phyloP scores from a whole-genome alignment of 2,329 filamentous ascomycete genomes.

The Ascochyta clinopodiicola region DNA sequence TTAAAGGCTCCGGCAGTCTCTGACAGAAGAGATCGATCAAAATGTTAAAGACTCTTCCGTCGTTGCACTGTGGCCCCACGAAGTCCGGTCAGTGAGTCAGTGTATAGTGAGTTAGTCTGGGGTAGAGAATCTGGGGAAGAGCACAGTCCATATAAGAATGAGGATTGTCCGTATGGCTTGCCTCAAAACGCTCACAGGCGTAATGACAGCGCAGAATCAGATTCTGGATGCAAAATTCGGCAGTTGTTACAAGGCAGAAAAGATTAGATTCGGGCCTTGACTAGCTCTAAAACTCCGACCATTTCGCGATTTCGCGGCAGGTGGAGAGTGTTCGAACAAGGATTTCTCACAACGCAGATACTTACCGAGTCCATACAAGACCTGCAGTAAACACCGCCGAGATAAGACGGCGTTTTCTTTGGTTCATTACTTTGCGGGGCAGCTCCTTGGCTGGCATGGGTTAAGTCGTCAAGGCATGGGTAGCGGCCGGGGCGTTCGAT shows the following conservation, averaged over 20 bases:
- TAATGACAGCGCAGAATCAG: constrained; percentile 18
- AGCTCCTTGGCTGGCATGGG: constrained; percentile 40
- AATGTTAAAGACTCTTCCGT: constrained; percentile 6
- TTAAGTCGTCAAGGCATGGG: constrained; percentile 23
- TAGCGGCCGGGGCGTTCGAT: constrained; percentile 26
- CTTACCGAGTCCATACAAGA: constrained; percentile 38
- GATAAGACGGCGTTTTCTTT: constrained; percentile 25
- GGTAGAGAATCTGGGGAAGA: constrained; percentile 38
- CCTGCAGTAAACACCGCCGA: constrained; percentile 20
- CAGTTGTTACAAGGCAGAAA: constrained; percentile 34
- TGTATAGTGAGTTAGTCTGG: constrained; percentile 23
- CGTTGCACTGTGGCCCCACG: constrained; percentile 25
- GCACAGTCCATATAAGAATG: constrained; percentile 38
- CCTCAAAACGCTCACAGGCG: constrained; percentile 5
- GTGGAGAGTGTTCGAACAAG: constrained; percentile 18
- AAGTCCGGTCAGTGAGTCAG: constrained; percentile 16
- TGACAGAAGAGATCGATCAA: neutral
- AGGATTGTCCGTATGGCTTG: constrained; percentile 24
- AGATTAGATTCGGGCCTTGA: constrained; percentile 21
- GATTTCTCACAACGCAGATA: constrained; percentile 18
- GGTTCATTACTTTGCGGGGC: constrained; percentile 36
- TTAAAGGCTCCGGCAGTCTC: neutral
- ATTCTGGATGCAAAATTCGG: constrained; percentile 31
- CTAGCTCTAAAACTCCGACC: constrained; percentile 21
- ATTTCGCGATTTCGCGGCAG: neutral